Evolutionary conservation across 2,329 filamentous ascomycete genomes (phyloP), one percentile per base, ranked within the genome.

Genomic region (Volutella citrinella): DNA sequence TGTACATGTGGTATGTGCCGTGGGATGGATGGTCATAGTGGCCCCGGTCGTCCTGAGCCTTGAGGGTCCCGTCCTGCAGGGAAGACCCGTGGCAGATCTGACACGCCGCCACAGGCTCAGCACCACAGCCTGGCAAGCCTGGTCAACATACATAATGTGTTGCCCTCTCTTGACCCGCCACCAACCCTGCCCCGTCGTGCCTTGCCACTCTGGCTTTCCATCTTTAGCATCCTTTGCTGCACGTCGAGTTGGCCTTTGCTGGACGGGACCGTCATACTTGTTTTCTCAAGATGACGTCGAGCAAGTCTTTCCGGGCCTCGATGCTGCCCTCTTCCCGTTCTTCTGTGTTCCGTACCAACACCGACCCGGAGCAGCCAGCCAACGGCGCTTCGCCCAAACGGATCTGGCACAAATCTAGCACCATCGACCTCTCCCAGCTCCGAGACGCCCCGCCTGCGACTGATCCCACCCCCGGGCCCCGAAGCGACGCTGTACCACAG

Each of bases 201-300:
- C 34, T 30, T 30, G 39, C 40, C 39, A 38, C 37, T 37, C 27
- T 22, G 42, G 44, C 39, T 41, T 48, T 48, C 41, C 47, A 47
- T 52, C 44, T 40, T 49, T 52, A 55, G 49, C 40, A 51, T 42
- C 40, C 36, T 34, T 42, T 48, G 43, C 52, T 56, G 55, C 49
- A 55, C 51, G 57, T 52, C 48, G 54, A 49, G 50, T 49, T 49
- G 51, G 52, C 43, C 46, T 36, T 15, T 32, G 30, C 34, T 29
- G 36, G 54, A 51, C 44, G 39, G 36, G 54, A 51, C 44, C 38
- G 46, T 55, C 49, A 51, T 53, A 38, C 55, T 56, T n/a, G n/a
- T n/a, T n/a, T n/a, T 53, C 59, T 59, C 60, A 62, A 50, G 48
- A 69, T 69, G 65, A 60, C 65, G 56, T 66, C 66, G 51, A 63